Evolutionary conservation across 352 stramenopile genomes (phyloP).

Genomic region (Aphanomyces invadans): DNA sequence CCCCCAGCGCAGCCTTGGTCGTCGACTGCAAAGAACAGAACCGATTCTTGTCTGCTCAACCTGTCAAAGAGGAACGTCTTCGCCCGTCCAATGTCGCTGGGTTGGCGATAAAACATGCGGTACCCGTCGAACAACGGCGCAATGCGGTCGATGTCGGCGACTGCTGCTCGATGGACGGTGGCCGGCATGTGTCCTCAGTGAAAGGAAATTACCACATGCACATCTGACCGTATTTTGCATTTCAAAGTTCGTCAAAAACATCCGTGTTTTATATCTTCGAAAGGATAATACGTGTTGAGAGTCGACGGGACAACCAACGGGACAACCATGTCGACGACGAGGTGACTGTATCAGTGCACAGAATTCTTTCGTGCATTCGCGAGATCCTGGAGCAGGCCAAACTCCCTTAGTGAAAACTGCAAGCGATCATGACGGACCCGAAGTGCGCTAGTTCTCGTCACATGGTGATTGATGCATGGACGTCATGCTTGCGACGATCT

Average conservation of each 20-base stretch:
- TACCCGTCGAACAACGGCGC: conserved; percentile 22
- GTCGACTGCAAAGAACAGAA: conserved; percentile 11
- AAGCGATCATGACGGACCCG: no score
- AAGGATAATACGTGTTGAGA: neutral
- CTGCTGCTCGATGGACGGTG: neutral
- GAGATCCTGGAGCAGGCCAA: no score
- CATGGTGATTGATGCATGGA: no score
- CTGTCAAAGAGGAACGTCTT: conserved; percentile 4
- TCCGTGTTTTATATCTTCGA: neutral
- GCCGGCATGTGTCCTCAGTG: neutral
- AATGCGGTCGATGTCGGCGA: neutral
- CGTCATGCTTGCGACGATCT: no score
- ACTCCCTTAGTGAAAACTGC: no score
- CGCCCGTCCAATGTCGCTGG: conserved; percentile 12
- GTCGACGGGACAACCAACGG: no score
- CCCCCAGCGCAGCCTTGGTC: neutral
- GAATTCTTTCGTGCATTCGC: no score
- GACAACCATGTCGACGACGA: neutral
- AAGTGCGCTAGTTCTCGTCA: no score
- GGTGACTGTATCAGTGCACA: neutral
- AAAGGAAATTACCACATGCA: no score
- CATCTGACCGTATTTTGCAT: no score
- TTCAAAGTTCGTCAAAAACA: neutral
- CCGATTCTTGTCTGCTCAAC: conserved; percentile 11
- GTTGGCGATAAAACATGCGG: conserved; percentile 18